Base-by-base conservation (phyloP, 805 yeast genomes). In the Candida jianshihensis region DNA sequence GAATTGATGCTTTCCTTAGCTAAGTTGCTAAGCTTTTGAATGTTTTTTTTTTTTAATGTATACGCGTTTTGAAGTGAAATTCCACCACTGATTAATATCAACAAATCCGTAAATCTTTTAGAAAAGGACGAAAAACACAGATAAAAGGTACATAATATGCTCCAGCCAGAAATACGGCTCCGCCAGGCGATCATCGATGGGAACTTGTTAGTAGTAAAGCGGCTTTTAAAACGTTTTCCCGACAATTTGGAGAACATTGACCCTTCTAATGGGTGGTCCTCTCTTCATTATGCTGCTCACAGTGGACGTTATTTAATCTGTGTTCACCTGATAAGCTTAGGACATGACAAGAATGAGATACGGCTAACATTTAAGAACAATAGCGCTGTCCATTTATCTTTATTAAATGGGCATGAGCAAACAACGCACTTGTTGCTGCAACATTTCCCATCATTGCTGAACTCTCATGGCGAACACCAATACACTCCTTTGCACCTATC, bases 271-370 rank as follows among this genome's bases (percentile, higher is more conserved):
- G 96, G 96, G 2, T 86, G 95, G 95, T 69, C 83, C 13, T 78
- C 82, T 26, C 62, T 86, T 32, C 96, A 86, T 55, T 84, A 85
- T 56, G 88, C 95, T 1, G 77, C 90, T 4, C 81, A 54, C 48
- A 61, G 81, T 49, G 92, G 94, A 30, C 70, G 80, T 42, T 80
- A 78, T 48, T 69, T 81, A 37, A 68, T 84, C 12, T 81, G 88
- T 56, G 81, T 68, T 22, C 66, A 64, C 45, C 59, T 81, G 33
- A 65, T 80, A 14, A 68, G 70, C 22, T 55, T 67, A 27, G 82
- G 82, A 5, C 81, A 75, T 45, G 83, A 75, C 44, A 57, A 57
- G 24, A 51, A 56, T 24, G 81, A 74, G 44, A 61, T 65, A 25
- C 66, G 72, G 19, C 61, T 59, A 49, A 76, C 76, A 30, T 82